These are phyloP conservation scores for Plenodomus tracheiphilus DNA, from an alignment of 2,329 filamentous ascomycete genomes.

Conservation along the genomic window DNA sequence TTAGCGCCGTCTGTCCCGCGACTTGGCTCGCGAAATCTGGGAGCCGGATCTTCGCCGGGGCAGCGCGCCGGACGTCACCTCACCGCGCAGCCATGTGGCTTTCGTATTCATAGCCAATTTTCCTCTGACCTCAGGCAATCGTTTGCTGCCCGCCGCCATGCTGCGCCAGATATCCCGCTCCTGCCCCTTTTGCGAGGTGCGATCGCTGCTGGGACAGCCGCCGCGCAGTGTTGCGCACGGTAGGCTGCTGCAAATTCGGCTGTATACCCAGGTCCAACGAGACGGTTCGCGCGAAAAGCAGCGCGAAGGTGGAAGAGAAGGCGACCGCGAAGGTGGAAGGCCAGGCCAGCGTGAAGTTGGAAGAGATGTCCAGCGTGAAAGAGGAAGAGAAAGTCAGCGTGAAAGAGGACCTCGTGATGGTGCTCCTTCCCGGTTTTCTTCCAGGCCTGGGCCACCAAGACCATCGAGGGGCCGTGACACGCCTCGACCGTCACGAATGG, in stretches of 20 bases:
- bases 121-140: not conserved
- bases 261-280: slow-evolving; percentile 38
- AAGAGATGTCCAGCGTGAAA: slow-evolving; percentile 9
- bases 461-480: slow-evolving; percentile 35
- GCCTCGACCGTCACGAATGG: slow-evolving; percentile 54
- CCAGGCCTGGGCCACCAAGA: slow-evolving; percentile 11
- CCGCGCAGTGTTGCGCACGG: slow-evolving; percentile 29
- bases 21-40: not conserved
- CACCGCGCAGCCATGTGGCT: not conserved
- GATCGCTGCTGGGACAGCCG: slow-evolving; percentile 23
- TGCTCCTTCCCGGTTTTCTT: slow-evolving; percentile 8
- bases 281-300: not conserved
- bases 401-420: slow-evolving; percentile 11
- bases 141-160: slow-evolving; percentile 17
- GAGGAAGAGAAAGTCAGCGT: not conserved
- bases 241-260: slow-evolving; percentile 40
- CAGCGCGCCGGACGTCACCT: not conserved
- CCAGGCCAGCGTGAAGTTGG: not conserved
- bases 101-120: not conserved
- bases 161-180: slow-evolving; percentile 31
- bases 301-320: not conserved
- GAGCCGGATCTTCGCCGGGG: not conserved
- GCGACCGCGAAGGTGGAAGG: not conserved
- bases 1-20: not conserved
- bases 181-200: slow-evolving; percentile 51